Evolutionary conservation across 129 eudicot species (phyloP), one percentile per base, ranked within the genome.

Genomic region (Pulicaria dysenterica): DNA sequence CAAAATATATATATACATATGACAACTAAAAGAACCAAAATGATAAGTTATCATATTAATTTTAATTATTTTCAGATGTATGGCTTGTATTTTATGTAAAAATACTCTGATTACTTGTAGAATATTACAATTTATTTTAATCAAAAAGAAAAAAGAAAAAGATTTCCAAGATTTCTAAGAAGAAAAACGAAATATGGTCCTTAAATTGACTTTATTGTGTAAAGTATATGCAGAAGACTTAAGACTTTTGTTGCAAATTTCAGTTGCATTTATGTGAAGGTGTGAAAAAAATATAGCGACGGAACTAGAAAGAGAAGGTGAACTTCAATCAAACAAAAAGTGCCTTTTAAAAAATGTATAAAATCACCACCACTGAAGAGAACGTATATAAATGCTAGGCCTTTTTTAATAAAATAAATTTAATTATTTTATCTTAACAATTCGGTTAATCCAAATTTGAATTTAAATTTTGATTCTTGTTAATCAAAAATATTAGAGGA

Each of bases 291-390:
- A 24, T 11, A 66, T 19, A 41, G 15, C 6, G 11, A 5, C 2
- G 2, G 31, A 60, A 24, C 31, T 24, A 15, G 38, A 42, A 64
- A 34, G 8, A 44, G 38, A 46, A 24, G 54, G 42, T 47, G 31
- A 46, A 31, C 10, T 5, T 24, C n/a, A 66, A 66, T 66, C 57
- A 66, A 66, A 66, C 24, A 46, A 46, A 47, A 45, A 45, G 43
- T 24, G 2, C 19, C 24, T 66, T 66, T 66, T 47, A 4, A 46
- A 45, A 24, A 56, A 65, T 24, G 31, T 24, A 24, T 24, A 24
- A 24, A 24, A 24, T 24, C 31, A 24, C 31, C 31, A 24, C 14
- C 42, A 34, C 31, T 8, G 5, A 57, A 57, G 64, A 5, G 10
- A 0, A n/a, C n/a, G n/a, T n/a, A n/a, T n/a, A n/a, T n/a, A n/a